A percentile compares a stretch with the other conserved stretches of the same genome.
Conservation (phyloP, 352 stramenopile species). For the Phytophthora parvispora region DNA sequence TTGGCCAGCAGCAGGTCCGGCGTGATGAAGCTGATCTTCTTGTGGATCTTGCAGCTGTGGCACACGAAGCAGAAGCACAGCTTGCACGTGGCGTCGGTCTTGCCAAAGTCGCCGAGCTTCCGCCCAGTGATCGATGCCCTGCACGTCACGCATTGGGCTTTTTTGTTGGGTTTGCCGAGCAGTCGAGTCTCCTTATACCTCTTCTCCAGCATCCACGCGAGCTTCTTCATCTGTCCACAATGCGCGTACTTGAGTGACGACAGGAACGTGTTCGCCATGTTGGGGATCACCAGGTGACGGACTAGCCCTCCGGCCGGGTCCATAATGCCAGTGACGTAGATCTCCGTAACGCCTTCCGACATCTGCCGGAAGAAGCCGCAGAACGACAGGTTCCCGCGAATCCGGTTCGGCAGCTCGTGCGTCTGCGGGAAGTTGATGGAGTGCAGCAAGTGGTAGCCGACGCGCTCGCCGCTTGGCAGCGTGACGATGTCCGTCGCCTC, state of each 20-base stretch:
- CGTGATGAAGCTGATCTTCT: conserved; percentile 50
- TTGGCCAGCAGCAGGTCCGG: conserved; percentile 27
- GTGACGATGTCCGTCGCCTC: conserved; percentile 55
- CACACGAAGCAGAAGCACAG: conserved; percentile 43
- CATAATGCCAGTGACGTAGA: conserved; percentile 42
- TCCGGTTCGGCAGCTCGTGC: conserved; percentile 14
- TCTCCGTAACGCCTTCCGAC: conserved; percentile 12
- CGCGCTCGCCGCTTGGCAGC: conserved; percentile 34
- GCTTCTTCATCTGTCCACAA: conserved; percentile 51
- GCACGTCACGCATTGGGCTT: conserved; percentile 33
- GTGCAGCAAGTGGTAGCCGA: conserved; percentile 56
- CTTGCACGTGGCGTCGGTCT: conserved; percentile 41
- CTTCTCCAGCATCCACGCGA: conserved; percentile 45
- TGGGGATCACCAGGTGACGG: conserved; percentile 22
- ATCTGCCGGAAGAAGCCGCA: conserved; percentile 39
- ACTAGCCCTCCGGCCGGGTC: conserved; percentile 38
- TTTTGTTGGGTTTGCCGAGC: conserved; percentile 27
- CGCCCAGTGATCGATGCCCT: conserved; percentile 17
- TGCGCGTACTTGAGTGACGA: conserved; percentile 29
- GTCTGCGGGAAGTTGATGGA: conserved; percentile 40
- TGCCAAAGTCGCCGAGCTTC: conserved; percentile 36
- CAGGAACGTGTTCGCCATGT: conserved; percentile 28
- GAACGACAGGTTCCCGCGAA: conserved; percentile 35
- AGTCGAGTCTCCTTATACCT: conserved; percentile 29
- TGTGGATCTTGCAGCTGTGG: conserved; percentile 40